Evolutionary conservation across 2,329 filamentous ascomycete genomes (phyloP).

Genomic region (Aspergillus versicolor): DNA sequence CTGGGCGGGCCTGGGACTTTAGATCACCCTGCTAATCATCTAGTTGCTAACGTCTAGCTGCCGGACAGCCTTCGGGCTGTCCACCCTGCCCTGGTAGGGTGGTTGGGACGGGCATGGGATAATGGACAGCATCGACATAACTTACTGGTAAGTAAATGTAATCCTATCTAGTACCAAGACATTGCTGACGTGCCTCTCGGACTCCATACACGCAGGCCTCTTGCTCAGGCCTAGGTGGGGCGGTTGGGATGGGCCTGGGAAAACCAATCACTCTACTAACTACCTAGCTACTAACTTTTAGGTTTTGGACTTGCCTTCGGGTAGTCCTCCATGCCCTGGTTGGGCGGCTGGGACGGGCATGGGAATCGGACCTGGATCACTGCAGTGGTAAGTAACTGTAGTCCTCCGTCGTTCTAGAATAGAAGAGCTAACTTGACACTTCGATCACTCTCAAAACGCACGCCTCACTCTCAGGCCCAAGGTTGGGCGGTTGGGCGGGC

Average conservation of each 20-base stretch:
- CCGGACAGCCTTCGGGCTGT: background rate
- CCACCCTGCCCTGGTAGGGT: conserved; percentile 6
- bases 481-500: conserved; percentile 16
- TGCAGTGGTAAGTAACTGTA: too few relatives aligned
- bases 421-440: too few relatives aligned
- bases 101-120: conserved; percentile 12
- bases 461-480: background rate
- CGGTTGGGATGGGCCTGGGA: background rate
- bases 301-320: too few relatives aligned
- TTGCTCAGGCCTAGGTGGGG: conserved; percentile 6
- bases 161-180: background rate
- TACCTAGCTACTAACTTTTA: too few relatives aligned
- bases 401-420: too few relatives aligned
- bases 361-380: too few relatives aligned
- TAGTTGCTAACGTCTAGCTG: background rate
- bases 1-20: too few relatives aligned
- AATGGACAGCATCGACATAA: background rate
- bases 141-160: background rate
- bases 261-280: too few relatives aligned
- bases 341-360: conserved; percentile 15
- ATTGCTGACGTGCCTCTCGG: background rate
- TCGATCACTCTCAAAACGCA: too few relatives aligned
- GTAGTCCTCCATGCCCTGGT: too few relatives aligned
- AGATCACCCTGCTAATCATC: background rate
- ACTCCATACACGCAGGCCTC: background rate